A percentile compares a stretch with the other conserved stretches of the same genome.
phyloP scores from a whole-genome alignment of 768 basidiomycete species.

The Multifurca ochricompacta region DNA sequence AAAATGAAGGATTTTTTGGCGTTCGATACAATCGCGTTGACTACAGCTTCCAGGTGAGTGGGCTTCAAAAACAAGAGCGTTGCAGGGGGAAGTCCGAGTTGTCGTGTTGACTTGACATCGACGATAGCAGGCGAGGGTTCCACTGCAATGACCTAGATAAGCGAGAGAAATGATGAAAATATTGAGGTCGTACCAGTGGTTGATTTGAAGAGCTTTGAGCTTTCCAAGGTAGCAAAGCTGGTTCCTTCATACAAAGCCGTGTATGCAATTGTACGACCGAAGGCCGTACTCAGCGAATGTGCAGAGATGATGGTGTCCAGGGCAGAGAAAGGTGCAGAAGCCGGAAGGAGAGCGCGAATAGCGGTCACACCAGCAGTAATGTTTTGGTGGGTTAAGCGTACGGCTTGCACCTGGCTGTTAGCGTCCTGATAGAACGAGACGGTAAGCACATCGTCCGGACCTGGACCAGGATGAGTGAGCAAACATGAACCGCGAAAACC shows the following conservation, averaged over 20 bases:
- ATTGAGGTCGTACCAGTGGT: conserved; percentile 34
- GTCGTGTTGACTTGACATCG: conserved; percentile 41
- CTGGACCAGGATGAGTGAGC: conserved; percentile 28
- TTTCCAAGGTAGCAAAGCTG: conserved; percentile 59
- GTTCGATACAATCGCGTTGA: conserved; percentile 43
- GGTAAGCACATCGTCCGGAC: conserved; percentile 56
- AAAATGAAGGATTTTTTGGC: conserved; percentile 51
- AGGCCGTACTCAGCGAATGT: conserved; percentile 64
- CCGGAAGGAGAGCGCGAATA: conserved; percentile 65
- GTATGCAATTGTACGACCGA: conserved; percentile 74
- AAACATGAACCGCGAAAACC: neutral
- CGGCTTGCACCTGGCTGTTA: conserved; percentile 48
- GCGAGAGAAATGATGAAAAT: neutral
- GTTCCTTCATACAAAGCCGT: conserved; percentile 70
- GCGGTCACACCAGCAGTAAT: conserved; percentile 86
- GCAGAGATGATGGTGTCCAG: conserved; percentile 75
- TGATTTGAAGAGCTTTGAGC: conserved; percentile 42
- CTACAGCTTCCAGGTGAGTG: conserved; percentile 49
- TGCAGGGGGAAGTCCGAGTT: conserved; percentile 59
- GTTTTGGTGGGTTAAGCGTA: conserved; percentile 74
- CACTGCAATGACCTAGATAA: neutral
- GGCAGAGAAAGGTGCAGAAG: conserved; percentile 55
- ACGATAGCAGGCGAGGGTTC: conserved; percentile 29
- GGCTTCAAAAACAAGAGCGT: conserved; percentile 73
- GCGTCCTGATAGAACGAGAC: conserved; percentile 54